Evolutionary conservation across 176 grass and related monocot genomes (phyloP).

Genomic region (Luzula sylvatica): DNA sequence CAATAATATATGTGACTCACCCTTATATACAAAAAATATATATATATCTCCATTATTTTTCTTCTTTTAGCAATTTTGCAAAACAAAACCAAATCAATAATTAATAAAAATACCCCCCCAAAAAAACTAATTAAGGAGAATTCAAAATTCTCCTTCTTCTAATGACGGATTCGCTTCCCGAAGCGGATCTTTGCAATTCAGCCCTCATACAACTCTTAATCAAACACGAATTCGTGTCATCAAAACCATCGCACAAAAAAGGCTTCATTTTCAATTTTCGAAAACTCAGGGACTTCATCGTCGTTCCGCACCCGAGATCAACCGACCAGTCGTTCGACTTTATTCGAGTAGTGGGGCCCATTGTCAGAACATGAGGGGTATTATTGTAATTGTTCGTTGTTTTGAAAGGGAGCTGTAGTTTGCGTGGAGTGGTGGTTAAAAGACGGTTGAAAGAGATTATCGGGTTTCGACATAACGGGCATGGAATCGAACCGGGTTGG

Average conservation of each 20-base stretch:
- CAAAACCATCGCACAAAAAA: conserved; percentile 28
- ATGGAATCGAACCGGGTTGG: conserved; percentile 69
- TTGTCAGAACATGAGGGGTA: not conserved
- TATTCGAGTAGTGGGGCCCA: conserved; percentile 8
- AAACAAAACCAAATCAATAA: conserved; percentile 25
- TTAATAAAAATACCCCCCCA: conserved; percentile 29
- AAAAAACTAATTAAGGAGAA: conserved; percentile 19
- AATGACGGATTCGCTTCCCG: conserved; percentile 42
- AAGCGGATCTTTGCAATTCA: conserved; percentile 37
- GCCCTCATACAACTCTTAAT: conserved; percentile 46
- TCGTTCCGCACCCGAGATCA: conserved; percentile 40
- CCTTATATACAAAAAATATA: not conserved
- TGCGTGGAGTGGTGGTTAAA: conserved; percentile 36
- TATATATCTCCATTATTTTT: not conserved
- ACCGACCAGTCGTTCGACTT: conserved; percentile 26
- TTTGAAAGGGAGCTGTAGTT: conserved; percentile 49
- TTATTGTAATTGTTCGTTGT: not conserved
- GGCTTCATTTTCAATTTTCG: conserved; percentile 43
- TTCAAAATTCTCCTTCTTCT: conserved; percentile 35
- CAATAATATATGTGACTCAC: no score
- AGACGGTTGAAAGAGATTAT: conserved; percentile 68
- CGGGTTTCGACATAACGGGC: conserved; percentile 63
- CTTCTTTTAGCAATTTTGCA: not conserved
- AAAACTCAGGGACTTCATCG: conserved; percentile 42
- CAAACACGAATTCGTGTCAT: conserved; percentile 39